These are phyloP conservation scores for Aspergillus uvarum DNA, from an alignment of 2,329 filamentous ascomycete genomes.

Conservation along the genomic window DNA sequence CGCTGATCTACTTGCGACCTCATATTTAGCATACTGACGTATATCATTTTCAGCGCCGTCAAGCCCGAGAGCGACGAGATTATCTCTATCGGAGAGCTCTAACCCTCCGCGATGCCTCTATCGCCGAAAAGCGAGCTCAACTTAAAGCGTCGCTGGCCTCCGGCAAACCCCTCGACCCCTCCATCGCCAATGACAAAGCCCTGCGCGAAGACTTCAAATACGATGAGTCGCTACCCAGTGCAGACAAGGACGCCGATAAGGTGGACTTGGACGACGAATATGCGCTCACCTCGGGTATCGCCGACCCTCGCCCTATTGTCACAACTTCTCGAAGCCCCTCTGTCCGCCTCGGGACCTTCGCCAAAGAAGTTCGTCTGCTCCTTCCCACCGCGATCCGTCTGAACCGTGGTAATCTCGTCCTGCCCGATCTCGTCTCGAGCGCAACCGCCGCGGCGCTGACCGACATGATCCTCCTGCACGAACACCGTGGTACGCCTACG, in stretches of 20 bases:
- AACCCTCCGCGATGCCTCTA: conserved; percentile 85
- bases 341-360: conserved; percentile 79
- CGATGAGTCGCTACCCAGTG: conserved; percentile 75
- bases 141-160: conserved; percentile 82
- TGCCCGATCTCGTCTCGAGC: conserved; percentile 80
- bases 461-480: conserved; percentile 84
- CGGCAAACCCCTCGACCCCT: conserved; percentile 78
- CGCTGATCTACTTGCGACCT: not conserved
- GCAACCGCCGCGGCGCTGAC: conserved; percentile 77
- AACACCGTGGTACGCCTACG: conserved; percentile 89
- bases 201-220: conserved; percentile 89
- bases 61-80: conserved; percentile 76
- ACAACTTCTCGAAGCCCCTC: conserved; percentile 89
- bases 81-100: conserved; percentile 90
- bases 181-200: conserved; percentile 80
- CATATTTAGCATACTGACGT: not conserved
- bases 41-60: conserved; percentile 55
- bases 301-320: conserved; percentile 84
- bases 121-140: conserved; percentile 85
- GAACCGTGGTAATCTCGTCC: conserved; percentile 86
- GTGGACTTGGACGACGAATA: conserved; percentile 89
- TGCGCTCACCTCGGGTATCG: conserved; percentile 81
- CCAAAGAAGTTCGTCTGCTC: conserved; percentile 83
- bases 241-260: conserved; percentile 67
- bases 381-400: conserved; percentile 82